These are phyloP conservation scores for Phlyctochytrium planicorne DNA, from an alignment of 192 early-diverging fungal genomes.

Conservation along the genomic window DNA sequence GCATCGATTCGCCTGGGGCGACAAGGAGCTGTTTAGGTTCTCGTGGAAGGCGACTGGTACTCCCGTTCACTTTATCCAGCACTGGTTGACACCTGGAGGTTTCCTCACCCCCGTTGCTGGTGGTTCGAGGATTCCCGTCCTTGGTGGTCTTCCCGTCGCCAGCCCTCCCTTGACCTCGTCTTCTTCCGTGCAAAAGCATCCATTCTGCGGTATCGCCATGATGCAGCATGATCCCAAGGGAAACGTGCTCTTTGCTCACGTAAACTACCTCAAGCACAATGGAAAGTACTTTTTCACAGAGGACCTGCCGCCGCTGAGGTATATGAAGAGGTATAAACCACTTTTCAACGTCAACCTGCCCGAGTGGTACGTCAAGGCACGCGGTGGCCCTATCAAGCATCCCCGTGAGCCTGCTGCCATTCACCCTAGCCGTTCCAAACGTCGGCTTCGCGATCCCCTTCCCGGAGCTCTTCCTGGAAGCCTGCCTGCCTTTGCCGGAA, in stretches of 20 bases:
- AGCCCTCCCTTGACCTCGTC: no score
- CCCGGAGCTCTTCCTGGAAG: no score
- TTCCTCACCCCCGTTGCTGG: neutral
- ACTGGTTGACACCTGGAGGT: neutral
- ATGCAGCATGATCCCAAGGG: neutral
- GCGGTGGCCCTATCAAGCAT: no score
- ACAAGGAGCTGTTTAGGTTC: conserved; percentile 38
- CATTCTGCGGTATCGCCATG: neutral
- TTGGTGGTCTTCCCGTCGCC: neutral
- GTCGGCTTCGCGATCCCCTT: no score
- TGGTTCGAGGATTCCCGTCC: no score
- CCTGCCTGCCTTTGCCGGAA: no score
- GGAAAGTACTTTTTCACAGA: neutral
- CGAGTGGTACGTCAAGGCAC: no score
- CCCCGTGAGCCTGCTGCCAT: no score
- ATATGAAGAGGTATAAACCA: neutral
- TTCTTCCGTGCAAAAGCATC: no score
- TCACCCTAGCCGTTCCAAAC: no score
- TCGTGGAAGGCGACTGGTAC: neutral
- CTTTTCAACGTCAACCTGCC: neutral
- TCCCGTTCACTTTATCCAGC: neutral
- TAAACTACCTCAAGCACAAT: neutral
- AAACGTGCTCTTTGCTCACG: neutral
- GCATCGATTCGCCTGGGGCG: conserved; percentile 19
- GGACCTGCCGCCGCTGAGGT: neutral